Percentiles rank a stretch among this genome's conserved stretches.
These are phyloP conservation scores for Ochetophila trinervis DNA, from an alignment of 306 rosid genomes.

Conservation along the genomic window DNA sequence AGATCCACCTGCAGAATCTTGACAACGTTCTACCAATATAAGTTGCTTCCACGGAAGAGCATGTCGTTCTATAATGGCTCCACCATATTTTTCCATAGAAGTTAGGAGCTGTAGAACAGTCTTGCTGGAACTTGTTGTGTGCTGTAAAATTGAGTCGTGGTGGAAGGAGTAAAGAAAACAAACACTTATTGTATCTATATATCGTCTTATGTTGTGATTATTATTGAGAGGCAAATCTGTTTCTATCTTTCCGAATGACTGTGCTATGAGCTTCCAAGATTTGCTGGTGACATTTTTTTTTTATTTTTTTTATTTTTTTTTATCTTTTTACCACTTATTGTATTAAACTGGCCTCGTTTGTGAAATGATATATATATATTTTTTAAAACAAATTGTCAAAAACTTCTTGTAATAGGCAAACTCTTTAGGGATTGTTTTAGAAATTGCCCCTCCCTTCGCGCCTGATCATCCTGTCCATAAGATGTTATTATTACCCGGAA, in stretches of 20 bases:
- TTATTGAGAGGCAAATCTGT: conserved; percentile 39
- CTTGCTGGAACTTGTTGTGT: conserved; percentile 50
- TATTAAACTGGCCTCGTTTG: conserved; percentile 18
- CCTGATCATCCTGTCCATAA: too few relatives aligned
- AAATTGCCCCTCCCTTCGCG: too few relatives aligned
- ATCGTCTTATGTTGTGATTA: conserved; percentile 59
- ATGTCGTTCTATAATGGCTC: conserved; percentile 55
- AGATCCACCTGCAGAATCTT: conserved; percentile 65
- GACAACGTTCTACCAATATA: conserved; percentile 33
- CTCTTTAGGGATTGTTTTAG: too few relatives aligned
- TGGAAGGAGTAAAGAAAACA: conserved; percentile 58
- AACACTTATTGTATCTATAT: conserved; percentile 55
- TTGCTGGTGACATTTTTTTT: conserved; percentile 23
- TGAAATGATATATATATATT: conserved; percentile 13
- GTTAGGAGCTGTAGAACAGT: conserved; percentile 58
- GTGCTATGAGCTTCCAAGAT: conserved; percentile 17
- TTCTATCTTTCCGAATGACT: conserved; percentile 23
- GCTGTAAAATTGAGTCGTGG: conserved; percentile 60
- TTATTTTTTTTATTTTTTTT: too few relatives aligned
- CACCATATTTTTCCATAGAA: conserved; percentile 50
- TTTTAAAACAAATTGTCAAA: background rate
- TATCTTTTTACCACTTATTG: conserved; percentile 19
- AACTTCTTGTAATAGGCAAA: background rate
- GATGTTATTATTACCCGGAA: too few relatives aligned
- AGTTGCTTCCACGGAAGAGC: conserved; percentile 48